phyloP scores from a whole-genome alignment of 306 rosid species.

The Vicia sativa region DNA sequence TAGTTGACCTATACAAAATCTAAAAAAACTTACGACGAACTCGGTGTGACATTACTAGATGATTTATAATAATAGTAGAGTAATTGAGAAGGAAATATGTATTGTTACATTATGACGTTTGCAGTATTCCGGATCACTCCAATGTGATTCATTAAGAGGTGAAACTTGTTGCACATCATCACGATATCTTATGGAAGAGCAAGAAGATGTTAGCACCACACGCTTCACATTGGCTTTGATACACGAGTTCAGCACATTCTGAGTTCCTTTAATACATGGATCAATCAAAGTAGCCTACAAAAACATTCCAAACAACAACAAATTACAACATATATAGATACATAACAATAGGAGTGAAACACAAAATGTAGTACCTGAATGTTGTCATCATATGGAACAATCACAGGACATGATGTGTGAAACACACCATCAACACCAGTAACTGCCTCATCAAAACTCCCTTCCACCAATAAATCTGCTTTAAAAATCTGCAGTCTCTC shows the following conservation, averaged over 20 bases:
- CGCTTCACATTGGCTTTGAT: slow-evolving; percentile 63
- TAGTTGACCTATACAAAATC: too few relatives aligned
- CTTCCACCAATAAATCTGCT: slow-evolving; percentile 69
- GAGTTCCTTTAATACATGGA: slow-evolving; percentile 69
- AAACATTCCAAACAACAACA: not conserved
- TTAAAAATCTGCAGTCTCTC: slow-evolving; percentile 64
- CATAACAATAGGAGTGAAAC: not conserved
- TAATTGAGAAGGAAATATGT: not conserved
- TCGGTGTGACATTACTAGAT: too few relatives aligned
- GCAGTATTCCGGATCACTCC: slow-evolving; percentile 82
- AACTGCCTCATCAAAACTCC: slow-evolving; percentile 73
- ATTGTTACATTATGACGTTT: slow-evolving; percentile 57
- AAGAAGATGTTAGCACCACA: slow-evolving; percentile 80
- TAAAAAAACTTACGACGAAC: too few relatives aligned
- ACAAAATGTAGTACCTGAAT: slow-evolving; percentile 35
- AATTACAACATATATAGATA: not conserved
- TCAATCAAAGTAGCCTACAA: slow-evolving; percentile 63
- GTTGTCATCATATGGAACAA: slow-evolving; percentile 59
- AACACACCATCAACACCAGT: slow-evolving; percentile 77
- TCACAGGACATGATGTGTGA: slow-evolving; percentile 83
- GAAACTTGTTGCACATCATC: slow-evolving; percentile 56
- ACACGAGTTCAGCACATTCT: slow-evolving; percentile 74
- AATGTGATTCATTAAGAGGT: slow-evolving; percentile 79
- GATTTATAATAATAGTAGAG: not conserved
- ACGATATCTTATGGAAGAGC: slow-evolving; percentile 77